Base-by-base conservation (phyloP, 495 filamentous ascomycete species). In the Platismatia glauca region DNA sequence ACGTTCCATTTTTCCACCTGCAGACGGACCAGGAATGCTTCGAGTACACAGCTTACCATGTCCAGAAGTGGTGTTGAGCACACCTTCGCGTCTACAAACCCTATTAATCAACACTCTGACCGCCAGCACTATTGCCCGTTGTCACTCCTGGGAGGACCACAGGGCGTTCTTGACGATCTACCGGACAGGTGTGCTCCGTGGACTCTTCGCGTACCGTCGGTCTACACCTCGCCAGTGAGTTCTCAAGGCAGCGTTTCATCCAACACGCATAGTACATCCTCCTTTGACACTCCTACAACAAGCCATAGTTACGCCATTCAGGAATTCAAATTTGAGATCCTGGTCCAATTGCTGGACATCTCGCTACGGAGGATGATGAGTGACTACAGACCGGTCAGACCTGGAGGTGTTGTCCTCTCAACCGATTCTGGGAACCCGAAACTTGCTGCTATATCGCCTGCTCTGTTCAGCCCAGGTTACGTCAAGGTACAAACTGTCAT, bases 401-500 rank as follows among this genome's bases (percentile, higher is more conserved):
- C 15, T 27, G 59, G 50, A 58, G 52, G 44, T 7, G 3, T 69
- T 16, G 33, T 56, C 27, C n/a, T 62, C 15, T 46, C 59, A 18
- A 61, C 57, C 11, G 59, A 66, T 22, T 43, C 59, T 22, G 44
- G 59, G n/a, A 57, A 65, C 7, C 57, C 63, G 27, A 69, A 58
- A 48, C 61, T 80, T 24, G 66, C 67, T 0, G 41, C 63, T 4
- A 67, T 76, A 6, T 71, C 69, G 1, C 78, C 78, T 20, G 67
- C 59, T 22, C 50, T 76, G 7, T 78, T 80, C 64, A 75, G 69
- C 44, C 63, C 55, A 22, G 60, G 67, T n/a, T 77, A 78, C 58
- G 68, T 64, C 39, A 68, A 77, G 52, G 77, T 79, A 59, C 66
- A 62, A 24, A 4, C 46, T 29, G 16, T 12, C 15, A 12, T 13